Base-by-base conservation (phyloP, 345 rosid species). In the Populus ilicifolia region DNA sequence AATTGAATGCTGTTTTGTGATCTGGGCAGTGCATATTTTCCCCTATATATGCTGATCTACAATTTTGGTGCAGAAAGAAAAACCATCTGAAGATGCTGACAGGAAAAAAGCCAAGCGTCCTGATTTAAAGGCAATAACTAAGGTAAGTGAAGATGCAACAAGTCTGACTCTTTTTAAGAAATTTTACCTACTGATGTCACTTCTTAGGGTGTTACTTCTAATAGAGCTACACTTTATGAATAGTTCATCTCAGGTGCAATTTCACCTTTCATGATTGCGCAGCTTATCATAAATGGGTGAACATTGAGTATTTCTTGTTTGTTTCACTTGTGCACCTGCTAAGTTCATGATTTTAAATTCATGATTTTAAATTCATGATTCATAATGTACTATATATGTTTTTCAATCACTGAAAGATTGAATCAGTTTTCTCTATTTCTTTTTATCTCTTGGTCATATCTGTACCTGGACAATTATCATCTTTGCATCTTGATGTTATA, bases 121-220 rank as follows among this genome's bases (percentile, higher is more conserved):
- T 66, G 97, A 96, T 78, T 74, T 96, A 80, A 96, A 92, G 86
- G 97, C 94, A 29, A 43, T 89, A 67, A 67, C 93, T n/a, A 85
- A 88, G 96, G 98, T 82, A 90, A 78, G 94, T 86, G 20, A 52
- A 70, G 39, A 16, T 81, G n/a, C 50, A 43, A 33, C 74, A 38
- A n/a, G 27, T 41, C 7, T 46, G 35, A 33, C 66, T 78, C 68
- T 67, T 65, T 70, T 54, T 30, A 2, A 43, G 46, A 25, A 8
- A 43, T n/a, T 48, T 30, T 10, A 33, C 27, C 59, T 68, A 14
- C 44, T 20, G 59, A 13, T 8, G 2, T 68, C 27, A 5, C 66
- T 62, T 70, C 21, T 6, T 29, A 30, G 61, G n/a, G 63, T 59
- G 11, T 59, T 20, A 59, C 27, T 43, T 52, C 23, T 52, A 18